Evolutionary conservation across 148 eudicot genomes (phyloP), one percentile per base, ranked within the genome.

Genomic region (Cornus suecica): DNA sequence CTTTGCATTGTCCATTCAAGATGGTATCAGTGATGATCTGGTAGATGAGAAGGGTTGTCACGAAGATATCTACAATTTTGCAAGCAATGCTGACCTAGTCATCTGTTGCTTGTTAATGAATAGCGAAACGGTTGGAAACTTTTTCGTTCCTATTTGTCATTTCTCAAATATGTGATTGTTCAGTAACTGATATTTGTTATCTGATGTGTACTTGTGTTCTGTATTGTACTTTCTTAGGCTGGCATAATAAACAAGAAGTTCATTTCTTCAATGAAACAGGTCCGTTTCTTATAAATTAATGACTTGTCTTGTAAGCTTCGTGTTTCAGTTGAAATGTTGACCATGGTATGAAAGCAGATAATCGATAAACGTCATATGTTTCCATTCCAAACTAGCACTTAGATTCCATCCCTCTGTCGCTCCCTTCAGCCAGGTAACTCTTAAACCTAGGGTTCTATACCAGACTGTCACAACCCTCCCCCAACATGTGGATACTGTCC

Each of bases 221-320:
- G 10, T 22, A 74, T 80, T 8, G 25, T 80, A 10, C 75, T 66
- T 78, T n/a, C 69, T 76, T 84, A 96, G 99, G 95, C 90, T 82
- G 93, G 93, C 74, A 78, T 90, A 48, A 79, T 96, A 42, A 86
- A 91, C 84, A 75, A 85, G 70, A 72, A 70, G 32, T 96, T 96
- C 79, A 68, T 96, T 74, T 91, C 93, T 65, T 86, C 91, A 66
- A 96, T 93, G 99, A 96, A 79, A 88, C 90, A 93, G 99, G 99
- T 96, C 22, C 23, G 84, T 75, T 56, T 63, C 68, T 37, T 64
- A 16, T 16, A 16, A 48, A 52, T 32, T 23, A 66, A 20, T 23
- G 16, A 52, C 71, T 66, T 75, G 51, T 65, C 77, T 74, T 24
- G 14, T 28, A 34, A 24, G 54, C 13, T 37, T 62, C 34, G 4